Conservation (phyloP, 129 eudicot species). For the Saposhnikovia divaricata region DNA sequence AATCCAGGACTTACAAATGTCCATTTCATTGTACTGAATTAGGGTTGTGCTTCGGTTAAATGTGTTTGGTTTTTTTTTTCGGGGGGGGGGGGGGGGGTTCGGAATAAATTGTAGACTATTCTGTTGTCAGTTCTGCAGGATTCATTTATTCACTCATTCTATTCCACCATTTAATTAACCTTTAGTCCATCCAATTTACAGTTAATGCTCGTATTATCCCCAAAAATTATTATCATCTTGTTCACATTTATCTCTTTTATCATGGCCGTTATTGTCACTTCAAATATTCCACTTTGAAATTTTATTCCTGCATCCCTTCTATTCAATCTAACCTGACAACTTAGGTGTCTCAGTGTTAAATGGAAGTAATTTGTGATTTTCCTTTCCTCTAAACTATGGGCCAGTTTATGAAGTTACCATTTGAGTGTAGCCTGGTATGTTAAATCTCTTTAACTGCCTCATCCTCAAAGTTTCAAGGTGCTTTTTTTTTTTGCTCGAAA, state of each 20-base stretch:
- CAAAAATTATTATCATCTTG: no score
- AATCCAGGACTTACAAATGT: background rate
- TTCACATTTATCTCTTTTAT: background rate
- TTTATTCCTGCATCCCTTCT: background rate
- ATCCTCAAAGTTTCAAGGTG: background rate
- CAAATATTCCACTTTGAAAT: background rate
- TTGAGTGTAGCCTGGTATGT: background rate
- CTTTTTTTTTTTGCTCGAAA: background rate
- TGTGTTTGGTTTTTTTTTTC: background rate
- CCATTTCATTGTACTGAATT: no score
- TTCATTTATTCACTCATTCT: background rate
- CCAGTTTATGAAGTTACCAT: background rate
- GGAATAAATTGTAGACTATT: background rate
- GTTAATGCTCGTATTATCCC: background rate
- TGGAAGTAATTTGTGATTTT: background rate
- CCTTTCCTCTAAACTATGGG: background rate
- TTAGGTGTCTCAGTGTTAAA: background rate
- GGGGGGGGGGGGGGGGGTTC: no score
- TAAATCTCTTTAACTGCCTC: background rate
- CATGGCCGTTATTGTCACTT: background rate
- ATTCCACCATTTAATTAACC: background rate
- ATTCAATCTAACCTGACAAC: background rate
- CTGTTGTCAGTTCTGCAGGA: background rate
- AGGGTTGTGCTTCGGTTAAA: background rate
- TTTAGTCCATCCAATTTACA: background rate